Percentiles rank a stretch among this genome's conserved stretches.
Conservation (phyloP, 106 monocot genomes). For the Triglochin maritima region DNA sequence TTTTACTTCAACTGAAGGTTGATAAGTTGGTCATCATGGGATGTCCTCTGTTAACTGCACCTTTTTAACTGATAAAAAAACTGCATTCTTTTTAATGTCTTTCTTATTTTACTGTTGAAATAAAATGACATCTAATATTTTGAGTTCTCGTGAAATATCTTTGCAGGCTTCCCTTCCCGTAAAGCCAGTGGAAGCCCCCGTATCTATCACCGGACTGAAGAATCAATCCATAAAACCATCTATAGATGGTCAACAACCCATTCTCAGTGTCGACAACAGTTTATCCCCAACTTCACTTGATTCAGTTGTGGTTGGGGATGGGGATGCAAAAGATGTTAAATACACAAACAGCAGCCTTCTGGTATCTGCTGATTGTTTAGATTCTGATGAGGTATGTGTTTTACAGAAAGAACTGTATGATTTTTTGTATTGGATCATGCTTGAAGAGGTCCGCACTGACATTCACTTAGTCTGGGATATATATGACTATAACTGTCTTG, state of each 20-base stretch:
- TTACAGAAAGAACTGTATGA: not conserved
- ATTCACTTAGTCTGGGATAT: too few species aligned
- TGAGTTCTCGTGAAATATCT: not conserved
- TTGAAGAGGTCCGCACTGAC: too few species aligned
- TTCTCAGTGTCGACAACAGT: slow-evolving; percentile 62
- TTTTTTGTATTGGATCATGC: too few species aligned
- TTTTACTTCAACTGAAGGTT: too few species aligned
- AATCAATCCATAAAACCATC: slow-evolving; percentile 40
- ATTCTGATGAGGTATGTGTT: slow-evolving; percentile 58
- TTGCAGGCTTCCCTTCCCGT: slow-evolving; percentile 42
- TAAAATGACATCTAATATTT: too few species aligned
- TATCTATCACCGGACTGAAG: slow-evolving; percentile 38
- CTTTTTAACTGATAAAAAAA: too few species aligned
- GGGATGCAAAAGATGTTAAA: slow-evolving; percentile 48
- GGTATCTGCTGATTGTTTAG: slow-evolving; percentile 46
- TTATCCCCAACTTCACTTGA: slow-evolving; percentile 79
- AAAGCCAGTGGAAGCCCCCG: slow-evolving; percentile 39
- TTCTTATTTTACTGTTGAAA: too few species aligned
- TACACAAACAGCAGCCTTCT: slow-evolving; percentile 36
- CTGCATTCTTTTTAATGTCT: not conserved
- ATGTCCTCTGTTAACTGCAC: too few species aligned
- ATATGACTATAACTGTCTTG: too few species aligned
- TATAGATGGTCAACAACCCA: slow-evolving; percentile 43
- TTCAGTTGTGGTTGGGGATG: slow-evolving; percentile 58
- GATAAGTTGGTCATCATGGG: too few species aligned